Percentiles rank a stretch among this genome's conserved stretches.
These are phyloP conservation scores for Cutaneotrichosporon cyanovorans DNA, from an alignment of 1,284 basidiomycete species.

Conservation along the genomic window DNA sequence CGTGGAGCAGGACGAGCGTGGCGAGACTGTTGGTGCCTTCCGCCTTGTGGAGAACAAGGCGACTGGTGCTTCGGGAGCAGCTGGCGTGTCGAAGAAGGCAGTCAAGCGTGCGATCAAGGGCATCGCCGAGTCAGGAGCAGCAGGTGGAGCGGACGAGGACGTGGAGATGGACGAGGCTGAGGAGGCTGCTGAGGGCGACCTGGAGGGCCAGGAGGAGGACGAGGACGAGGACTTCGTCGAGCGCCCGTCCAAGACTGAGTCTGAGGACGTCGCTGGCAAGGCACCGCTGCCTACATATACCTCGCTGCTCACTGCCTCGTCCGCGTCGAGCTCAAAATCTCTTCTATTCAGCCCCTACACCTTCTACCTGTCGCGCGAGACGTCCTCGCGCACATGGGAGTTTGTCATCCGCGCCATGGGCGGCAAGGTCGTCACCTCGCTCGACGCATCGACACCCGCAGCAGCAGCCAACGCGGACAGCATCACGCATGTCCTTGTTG, in stretches of 20 bases:
- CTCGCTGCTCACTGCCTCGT: constrained; percentile 52
- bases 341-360: constrained; percentile 76
- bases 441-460: constrained; percentile 61
- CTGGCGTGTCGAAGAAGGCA: constrained; percentile 38
- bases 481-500: constrained; percentile 94
- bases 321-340: constrained; percentile 51
- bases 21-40: constrained; percentile 85
- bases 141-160: constrained; percentile 28
- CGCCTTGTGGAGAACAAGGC: constrained; percentile 59
- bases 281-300: constrained; percentile 68
- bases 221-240: constrained; percentile 48
- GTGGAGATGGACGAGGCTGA: constrained; percentile 40
- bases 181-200: constrained; percentile 39
- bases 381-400: constrained; percentile 85
- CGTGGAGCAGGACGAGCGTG: constrained; percentile 71
- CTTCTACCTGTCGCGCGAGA: constrained; percentile 93
- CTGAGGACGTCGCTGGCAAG: constrained; percentile 45
- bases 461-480: constrained; percentile 53
- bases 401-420: constrained; percentile 90
- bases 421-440: constrained; percentile 71
- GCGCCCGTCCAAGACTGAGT: constrained; percentile 55
- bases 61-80: constrained; percentile 27
- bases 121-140: constrained; percentile 33
- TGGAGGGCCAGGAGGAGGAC: no score
- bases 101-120: constrained; percentile 51